A percentile compares a stretch with the other conserved stretches of the same genome.
These are phyloP conservation scores for Hygrophila difformis DNA, from an alignment of 257 asterid genomes.

Conservation along the genomic window DNA sequence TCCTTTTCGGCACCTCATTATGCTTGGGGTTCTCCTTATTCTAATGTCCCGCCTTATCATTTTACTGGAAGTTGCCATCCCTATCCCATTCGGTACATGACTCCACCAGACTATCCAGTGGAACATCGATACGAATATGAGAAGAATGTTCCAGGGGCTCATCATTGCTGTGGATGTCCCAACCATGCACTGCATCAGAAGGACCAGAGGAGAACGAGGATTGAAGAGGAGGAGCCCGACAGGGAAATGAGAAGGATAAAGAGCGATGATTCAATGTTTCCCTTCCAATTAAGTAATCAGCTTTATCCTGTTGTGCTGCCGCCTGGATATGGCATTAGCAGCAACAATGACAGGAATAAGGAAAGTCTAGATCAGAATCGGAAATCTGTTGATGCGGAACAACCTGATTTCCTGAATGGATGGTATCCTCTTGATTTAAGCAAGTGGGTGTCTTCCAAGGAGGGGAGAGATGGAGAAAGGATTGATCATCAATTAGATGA, in stretches of 20 bases:
- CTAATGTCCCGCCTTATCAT: constrained; percentile 25
- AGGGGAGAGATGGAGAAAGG: constrained; percentile 13
- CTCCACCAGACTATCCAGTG: constrained; percentile 20
- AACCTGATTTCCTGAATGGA: constrained; percentile 21
- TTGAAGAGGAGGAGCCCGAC: constrained; percentile 45
- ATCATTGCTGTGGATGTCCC: constrained; percentile 50
- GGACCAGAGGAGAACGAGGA: constrained; percentile 29
- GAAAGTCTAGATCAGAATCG: constrained; percentile 12
- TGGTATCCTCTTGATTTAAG: constrained; percentile 34
- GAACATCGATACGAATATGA: constrained; percentile 25
- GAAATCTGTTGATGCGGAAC: constrained; percentile 10
- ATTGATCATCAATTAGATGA: too few relatives aligned
- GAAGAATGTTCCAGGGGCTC: constrained; percentile 23
- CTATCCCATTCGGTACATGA: constrained; percentile 28
- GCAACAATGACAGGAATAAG: constrained; percentile 11
- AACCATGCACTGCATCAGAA: constrained; percentile 24
- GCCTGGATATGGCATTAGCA: constrained; percentile 13
- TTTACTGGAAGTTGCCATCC: constrained; percentile 24
- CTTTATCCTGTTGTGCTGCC: constrained; percentile 36
- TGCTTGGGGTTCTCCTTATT: constrained; percentile 34
- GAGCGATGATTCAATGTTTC: constrained; percentile 18
- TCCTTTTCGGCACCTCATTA: constrained; percentile 19
- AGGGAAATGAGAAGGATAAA: constrained; percentile 16
- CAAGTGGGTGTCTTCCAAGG: constrained; percentile 18
- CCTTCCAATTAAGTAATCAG: constrained; percentile 27